Evolutionary conservation across 2,329 filamentous ascomycete species (phyloP).

Genomic region (Claviceps sorghi): DNA sequence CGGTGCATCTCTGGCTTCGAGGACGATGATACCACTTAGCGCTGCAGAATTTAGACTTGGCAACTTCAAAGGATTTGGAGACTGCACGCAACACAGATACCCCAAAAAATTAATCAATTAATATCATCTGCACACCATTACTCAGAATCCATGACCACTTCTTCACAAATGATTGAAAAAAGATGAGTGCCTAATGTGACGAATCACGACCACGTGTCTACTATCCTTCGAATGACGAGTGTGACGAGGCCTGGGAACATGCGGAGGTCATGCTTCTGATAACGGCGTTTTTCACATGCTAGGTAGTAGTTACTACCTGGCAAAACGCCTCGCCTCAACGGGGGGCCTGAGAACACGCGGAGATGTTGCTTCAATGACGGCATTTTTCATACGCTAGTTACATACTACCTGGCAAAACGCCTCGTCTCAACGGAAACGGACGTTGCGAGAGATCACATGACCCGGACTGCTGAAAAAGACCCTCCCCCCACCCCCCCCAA

Average conservation of each 20-base stretch:
- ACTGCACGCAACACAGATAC: too few species aligned
- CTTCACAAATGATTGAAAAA: too few species aligned
- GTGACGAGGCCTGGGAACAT: too few species aligned
- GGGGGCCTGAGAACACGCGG: too few species aligned
- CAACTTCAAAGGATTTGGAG: background rate
- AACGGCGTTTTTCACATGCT: background rate
- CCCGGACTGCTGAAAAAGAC: too few species aligned
- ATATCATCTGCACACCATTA: background rate
- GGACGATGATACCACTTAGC: background rate
- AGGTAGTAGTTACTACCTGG: background rate
- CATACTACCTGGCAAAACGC: background rate
- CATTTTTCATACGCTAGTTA: background rate
- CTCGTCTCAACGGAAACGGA: too few species aligned
- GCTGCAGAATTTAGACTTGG: background rate
- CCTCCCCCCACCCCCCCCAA: too few species aligned
- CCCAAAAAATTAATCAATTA: too few species aligned
- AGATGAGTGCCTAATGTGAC: background rate
- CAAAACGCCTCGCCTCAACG: background rate
- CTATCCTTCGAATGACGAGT: too few species aligned
- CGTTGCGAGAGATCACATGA: slow-evolving; percentile 7
- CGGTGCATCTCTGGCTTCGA: background rate
- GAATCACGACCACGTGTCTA: background rate
- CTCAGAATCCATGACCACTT: too few species aligned
- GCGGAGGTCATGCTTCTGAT: background rate
- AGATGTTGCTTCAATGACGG: background rate